Base-by-base conservation (phyloP, 495 filamentous ascomycete genomes). In the Aspergillus egyptiacus region DNA sequence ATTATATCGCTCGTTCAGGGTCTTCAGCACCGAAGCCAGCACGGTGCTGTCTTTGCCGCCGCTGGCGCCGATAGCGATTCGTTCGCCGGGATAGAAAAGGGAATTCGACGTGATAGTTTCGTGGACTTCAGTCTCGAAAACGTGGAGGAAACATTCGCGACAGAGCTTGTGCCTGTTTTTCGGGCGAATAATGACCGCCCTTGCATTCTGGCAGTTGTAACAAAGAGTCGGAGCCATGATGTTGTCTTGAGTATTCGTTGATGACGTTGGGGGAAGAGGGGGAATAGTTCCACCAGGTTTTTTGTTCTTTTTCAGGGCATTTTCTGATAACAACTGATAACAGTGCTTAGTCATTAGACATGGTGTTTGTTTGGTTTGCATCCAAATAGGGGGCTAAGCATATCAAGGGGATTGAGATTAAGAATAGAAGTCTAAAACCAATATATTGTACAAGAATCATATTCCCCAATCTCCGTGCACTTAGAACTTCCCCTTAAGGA, bases 41-140 rank as follows among this genome's bases (percentile, higher is more conserved):
- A 98, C 93, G 0, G 93, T 98, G 50, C 89, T 96, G 68, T 98
- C 93, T 71, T 98, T 98, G 54, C 93, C 93, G 34, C 93, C 93
- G 2, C 91, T 96, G 27, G 93, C 93, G 36, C 93, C 93, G 63
- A 98, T 95, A 18, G 93, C 93, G 22, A 98, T 77, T 44, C 82
- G 82, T 64, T 96, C 91, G 28, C 94, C 93, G 18, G 73, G 85
- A 27, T 75, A 68, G 71, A 98, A 98, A 28, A 98, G 79, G 19
- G 73, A 68, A 11, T 85, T 84, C 6, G 80, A 72, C 8, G 74
- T 85, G 67, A 98, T 95, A 4, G 93, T 97, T 56, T 91, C 82
- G 66, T 96, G 90, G 45, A 95, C 84, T 73, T 98, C 93, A 53
- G 84, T 77, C 64, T 98, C 93, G 64, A 98, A 98, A 42, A 90